A percentile compares a stretch with the other conserved stretches of the same genome.
phyloP scores from a whole-genome alignment of 2,329 filamentous ascomycete species.

The Cladosporium cucumerinum region DNA sequence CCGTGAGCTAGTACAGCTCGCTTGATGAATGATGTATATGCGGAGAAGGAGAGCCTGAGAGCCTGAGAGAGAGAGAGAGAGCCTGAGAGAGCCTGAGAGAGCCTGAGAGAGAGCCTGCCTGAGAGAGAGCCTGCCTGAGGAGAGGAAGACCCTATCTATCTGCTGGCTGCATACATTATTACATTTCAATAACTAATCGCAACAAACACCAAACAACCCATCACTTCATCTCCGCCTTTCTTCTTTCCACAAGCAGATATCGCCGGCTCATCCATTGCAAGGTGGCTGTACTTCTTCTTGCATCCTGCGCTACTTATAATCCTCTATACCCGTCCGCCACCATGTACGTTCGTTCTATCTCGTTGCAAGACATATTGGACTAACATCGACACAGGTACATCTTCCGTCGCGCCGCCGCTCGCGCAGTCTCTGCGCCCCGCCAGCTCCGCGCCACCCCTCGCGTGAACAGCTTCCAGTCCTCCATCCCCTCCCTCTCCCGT shows the following conservation, averaged over 20 bases:
- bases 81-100: too few relatives aligned
- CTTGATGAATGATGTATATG: constrained; percentile 3
- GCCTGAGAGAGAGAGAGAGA: too few relatives aligned
- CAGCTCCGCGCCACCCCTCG: constrained; percentile 24
- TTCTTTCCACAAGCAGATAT: background rate
- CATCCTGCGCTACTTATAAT: background rate
- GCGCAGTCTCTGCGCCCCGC: constrained; percentile 50
- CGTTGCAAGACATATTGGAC: background rate
- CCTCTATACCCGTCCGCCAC: background rate
- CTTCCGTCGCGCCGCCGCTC: constrained; percentile 56
- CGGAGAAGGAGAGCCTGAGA: too few relatives aligned
- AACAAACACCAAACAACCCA: background rate
- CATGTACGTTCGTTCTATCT: constrained; percentile 10
- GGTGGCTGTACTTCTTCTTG: background rate
- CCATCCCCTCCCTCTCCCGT: constrained; percentile 35
- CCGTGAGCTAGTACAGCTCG: background rate
- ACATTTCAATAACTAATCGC: too few relatives aligned
- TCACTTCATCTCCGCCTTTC: background rate
- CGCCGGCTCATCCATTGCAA: background rate
- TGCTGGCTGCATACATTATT: background rate
- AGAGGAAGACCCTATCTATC: background rate
- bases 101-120: too few relatives aligned
- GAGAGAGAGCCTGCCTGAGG: too few relatives aligned
- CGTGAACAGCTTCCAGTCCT: constrained; percentile 36
- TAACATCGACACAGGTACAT: constrained; percentile 46